Percentiles rank a stretch among this genome's conserved stretches.
Evolutionary conservation across 2,329 filamentous ascomycete species (phyloP).

Genomic region (Raffaelea ambrosiae): DNA sequence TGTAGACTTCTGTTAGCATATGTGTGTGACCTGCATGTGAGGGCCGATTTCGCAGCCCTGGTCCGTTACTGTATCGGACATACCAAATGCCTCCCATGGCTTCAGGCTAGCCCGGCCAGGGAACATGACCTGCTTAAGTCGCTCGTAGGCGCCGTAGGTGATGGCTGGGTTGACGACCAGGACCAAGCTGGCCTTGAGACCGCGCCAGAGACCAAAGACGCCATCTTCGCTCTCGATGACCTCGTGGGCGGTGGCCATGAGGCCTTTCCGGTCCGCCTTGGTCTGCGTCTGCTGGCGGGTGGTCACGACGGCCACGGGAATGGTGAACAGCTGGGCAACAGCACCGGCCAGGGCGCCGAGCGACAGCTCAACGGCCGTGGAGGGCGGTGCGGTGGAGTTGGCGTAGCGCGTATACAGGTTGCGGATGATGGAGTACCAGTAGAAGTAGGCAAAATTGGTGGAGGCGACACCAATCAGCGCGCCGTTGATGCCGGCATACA

Average conservation of each 20-base stretch:
- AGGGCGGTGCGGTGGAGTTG: constrained; percentile 47
- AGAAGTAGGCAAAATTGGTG: constrained; percentile 99
- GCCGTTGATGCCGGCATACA: constrained; percentile 85
- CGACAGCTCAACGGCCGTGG: constrained; percentile 72
- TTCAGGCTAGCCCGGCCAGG: constrained; percentile 66
- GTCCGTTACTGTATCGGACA: constrained; percentile 28
- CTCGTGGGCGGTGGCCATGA: constrained; percentile 80
- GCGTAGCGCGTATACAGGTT: constrained; percentile 63
- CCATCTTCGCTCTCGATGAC: constrained; percentile 89
- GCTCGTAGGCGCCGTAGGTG: constrained; percentile 94
- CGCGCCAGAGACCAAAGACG: constrained; percentile 82
- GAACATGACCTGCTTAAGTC: constrained; percentile 69
- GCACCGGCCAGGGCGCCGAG: constrained; percentile 85
- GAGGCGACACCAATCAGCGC: constrained; percentile 86
- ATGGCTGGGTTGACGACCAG: constrained; percentile 95
- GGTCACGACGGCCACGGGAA: constrained; percentile 90
- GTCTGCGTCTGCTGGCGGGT: constrained; percentile 91
- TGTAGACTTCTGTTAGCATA: constrained; percentile 23
- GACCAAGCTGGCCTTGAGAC: constrained; percentile 89
- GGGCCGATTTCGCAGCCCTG: background rate
- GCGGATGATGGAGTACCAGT: constrained; percentile 92
- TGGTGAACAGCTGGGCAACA: constrained; percentile 89
- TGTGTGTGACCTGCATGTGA: background rate
- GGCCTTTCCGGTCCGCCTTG: constrained; percentile 74
- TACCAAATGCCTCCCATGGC: constrained; percentile 86